phyloP scores from a whole-genome alignment of 75 land plant genomes.

The Gnetum montanum region DNA sequence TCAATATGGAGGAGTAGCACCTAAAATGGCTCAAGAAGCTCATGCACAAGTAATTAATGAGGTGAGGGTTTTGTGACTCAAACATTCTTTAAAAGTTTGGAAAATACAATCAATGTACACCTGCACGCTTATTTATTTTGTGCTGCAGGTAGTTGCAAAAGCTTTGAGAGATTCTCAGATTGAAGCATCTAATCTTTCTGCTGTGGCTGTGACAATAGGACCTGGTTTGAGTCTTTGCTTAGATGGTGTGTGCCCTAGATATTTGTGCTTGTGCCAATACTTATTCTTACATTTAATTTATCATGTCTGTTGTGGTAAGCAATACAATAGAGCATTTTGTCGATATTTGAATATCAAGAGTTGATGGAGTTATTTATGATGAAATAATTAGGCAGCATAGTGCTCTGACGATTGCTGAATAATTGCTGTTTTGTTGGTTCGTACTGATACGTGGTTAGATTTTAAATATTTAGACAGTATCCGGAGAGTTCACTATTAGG shows the following conservation, averaged over 20 bases:
- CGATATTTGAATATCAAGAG: conserved; percentile 4
- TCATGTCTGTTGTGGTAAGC: too few species aligned
- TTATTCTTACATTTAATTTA: too few species aligned
- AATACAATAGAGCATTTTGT: not conserved
- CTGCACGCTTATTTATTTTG: not conserved
- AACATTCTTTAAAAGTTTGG: too few species aligned
- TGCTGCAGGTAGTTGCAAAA: conserved; percentile 80
- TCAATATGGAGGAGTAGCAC: conserved; percentile 89
- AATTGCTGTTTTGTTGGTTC: too few species aligned
- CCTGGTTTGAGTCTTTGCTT: conserved; percentile 95
- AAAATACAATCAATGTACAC: not conserved
- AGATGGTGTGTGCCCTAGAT: conserved; percentile 36
- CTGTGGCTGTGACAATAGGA: conserved; percentile 98
- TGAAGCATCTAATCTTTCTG: conserved; percentile 62
- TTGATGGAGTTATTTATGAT: too few species aligned
- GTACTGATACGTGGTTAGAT: too few species aligned
- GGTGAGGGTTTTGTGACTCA: conserved; percentile 38
- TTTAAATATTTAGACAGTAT: too few species aligned
- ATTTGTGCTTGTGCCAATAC: too few species aligned
- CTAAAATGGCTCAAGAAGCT: conserved; percentile 90
- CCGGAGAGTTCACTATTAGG: not conserved
- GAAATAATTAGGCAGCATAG: too few species aligned
- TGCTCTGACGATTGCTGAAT: too few species aligned
- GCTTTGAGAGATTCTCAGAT: conserved; percentile 68
- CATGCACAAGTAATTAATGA: conserved; percentile 71